These are phyloP conservation scores for Mentha longifolia DNA, from an alignment of 257 asterid species.

Conservation along the genomic window DNA sequence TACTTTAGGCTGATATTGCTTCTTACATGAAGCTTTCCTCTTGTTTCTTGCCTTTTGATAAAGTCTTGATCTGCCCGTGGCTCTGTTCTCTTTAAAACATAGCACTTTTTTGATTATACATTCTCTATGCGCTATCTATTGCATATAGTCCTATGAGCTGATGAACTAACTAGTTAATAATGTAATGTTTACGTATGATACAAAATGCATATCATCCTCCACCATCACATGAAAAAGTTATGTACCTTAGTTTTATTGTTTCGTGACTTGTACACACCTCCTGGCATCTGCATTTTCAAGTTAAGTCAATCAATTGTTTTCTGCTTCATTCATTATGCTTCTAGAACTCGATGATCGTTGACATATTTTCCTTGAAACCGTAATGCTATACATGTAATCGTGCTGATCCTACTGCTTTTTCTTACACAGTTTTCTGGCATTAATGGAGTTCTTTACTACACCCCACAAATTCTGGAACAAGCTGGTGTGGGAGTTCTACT, in stretches of 20 bases:
- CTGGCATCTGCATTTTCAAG: too few relatives aligned
- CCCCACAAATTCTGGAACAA: slow-evolving; percentile 98
- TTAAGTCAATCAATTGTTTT: neutral
- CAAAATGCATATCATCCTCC: neutral
- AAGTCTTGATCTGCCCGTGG: too few relatives aligned
- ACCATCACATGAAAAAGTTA: neutral
- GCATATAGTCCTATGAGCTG: too few relatives aligned
- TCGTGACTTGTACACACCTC: too few relatives aligned
- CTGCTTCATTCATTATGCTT: too few relatives aligned
- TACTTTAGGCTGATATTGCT: neutral
- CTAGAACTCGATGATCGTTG: too few relatives aligned
- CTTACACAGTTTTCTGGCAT: slow-evolving; percentile 83
- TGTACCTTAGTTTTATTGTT: neutral
- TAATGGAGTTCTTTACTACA: slow-evolving; percentile 92
- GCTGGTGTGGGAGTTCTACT: slow-evolving; percentile 95
- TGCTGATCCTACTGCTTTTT: slow-evolving; percentile 9
- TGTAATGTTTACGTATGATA: too few relatives aligned
- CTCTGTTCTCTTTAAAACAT: too few relatives aligned
- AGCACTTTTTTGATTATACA: too few relatives aligned
- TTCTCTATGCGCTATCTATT: too few relatives aligned
- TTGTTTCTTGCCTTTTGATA: neutral
- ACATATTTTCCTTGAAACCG: neutral
- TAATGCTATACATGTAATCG: too few relatives aligned
- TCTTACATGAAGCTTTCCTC: neutral
- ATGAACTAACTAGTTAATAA: too few relatives aligned